A percentile compares a stretch with the other conserved stretches of the same genome.
phyloP scores from a whole-genome alignment of 352 stramenopile species.

The Blastocystis sp. region DNA sequence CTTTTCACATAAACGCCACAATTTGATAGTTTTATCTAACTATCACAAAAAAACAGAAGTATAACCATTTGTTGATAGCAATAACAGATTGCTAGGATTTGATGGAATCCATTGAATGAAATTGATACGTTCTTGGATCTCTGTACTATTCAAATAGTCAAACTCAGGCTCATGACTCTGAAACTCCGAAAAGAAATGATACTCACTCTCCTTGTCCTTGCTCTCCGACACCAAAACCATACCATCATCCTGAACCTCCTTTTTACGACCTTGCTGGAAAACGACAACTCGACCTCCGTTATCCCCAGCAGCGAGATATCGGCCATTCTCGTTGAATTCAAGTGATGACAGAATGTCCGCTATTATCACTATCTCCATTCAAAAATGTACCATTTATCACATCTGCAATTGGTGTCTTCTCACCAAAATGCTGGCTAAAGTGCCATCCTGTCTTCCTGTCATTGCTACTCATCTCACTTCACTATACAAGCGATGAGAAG shows the following conservation, averaged over 20 bases:
- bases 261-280: conserved; percentile 73
- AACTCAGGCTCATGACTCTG: conserved; percentile 94
- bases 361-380: conserved; percentile 69
- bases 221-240: conserved; percentile 70
- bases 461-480: neutral
- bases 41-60: conserved; percentile 10
- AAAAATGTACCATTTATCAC: conserved; percentile 63
- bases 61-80: conserved; percentile 87
- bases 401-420: conserved; percentile 70
- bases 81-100: conserved; percentile 83
- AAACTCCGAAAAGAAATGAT: conserved; percentile 84
- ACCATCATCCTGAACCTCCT: conserved; percentile 68
- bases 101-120: conserved; percentile 89
- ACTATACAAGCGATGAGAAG: neutral
- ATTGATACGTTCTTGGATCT: conserved; percentile 97
- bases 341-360: conserved; percentile 89
- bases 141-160: conserved; percentile 92
- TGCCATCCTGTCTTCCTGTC: conserved; percentile 70
- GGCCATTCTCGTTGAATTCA: conserved; percentile 85
- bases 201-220: conserved; percentile 76
- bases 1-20: conserved; percentile 84
- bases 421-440: conserved; percentile 72
- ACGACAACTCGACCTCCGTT: conserved; percentile 86
- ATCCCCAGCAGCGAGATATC: conserved; percentile 87
- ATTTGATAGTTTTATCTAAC: conserved; percentile 91